Evolutionary conservation across 441 rosid genomes (phyloP).

Genomic region (Cnidoscolus chayamansa): DNA sequence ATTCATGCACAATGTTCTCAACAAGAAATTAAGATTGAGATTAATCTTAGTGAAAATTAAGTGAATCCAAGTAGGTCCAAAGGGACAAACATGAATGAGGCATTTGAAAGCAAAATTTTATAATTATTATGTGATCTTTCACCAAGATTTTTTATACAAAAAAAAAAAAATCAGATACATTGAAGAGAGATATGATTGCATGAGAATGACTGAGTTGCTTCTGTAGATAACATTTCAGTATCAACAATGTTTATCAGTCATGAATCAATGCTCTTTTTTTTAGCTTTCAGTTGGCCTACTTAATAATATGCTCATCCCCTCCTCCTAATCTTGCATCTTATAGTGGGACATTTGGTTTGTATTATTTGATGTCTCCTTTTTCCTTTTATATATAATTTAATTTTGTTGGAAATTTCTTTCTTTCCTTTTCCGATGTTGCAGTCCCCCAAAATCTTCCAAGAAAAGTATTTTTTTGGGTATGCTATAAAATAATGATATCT

Average conservation of each 20-base stretch:
- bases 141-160: slow-evolving; percentile 5
- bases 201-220: slow-evolving; percentile 17
- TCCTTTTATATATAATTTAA: too few relatives aligned
- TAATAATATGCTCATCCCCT: neutral
- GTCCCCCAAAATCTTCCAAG: too few relatives aligned
- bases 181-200: slow-evolving; percentile 14
- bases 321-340: slow-evolving; percentile 17
- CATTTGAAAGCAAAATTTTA: slow-evolving; percentile 22
- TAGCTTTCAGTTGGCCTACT: neutral
- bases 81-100: neutral
- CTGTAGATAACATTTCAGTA: slow-evolving; percentile 24
- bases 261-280: neutral
- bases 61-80: slow-evolving; percentile 17
- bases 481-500: too few relatives aligned
- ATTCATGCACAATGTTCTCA: too few relatives aligned
- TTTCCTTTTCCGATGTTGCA: too few relatives aligned
- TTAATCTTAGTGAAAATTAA: too few relatives aligned
- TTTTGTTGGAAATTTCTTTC: too few relatives aligned
- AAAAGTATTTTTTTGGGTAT: too few relatives aligned
- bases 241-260: slow-evolving; percentile 9
- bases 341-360: slow-evolving; percentile 22
- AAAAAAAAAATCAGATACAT: slow-evolving; percentile 9
- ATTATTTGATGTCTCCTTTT: neutral
- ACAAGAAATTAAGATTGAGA: too few relatives aligned
- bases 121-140: slow-evolving; percentile 26